phyloP scores from a whole-genome alignment of 805 yeast genomes.

The Starmera quercuum region DNA sequence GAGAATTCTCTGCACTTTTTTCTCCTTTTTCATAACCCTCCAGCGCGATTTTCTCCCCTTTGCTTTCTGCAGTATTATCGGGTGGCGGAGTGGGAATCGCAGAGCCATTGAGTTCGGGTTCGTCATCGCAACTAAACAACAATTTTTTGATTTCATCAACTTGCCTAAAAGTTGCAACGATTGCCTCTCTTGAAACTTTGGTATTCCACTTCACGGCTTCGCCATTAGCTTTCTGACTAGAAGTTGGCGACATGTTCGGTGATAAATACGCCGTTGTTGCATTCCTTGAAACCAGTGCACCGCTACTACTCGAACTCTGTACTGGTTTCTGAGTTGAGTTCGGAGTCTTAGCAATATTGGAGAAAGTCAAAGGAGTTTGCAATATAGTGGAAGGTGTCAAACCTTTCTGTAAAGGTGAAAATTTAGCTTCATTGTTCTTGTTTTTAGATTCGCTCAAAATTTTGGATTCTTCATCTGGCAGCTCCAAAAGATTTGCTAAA shows the following conservation, averaged over 20 bases:
- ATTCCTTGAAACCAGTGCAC: slow-evolving; percentile 2
- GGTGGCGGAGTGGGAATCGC: slow-evolving; percentile 14
- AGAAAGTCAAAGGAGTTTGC: slow-evolving; percentile 21
- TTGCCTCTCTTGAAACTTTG: slow-evolving; percentile 16
- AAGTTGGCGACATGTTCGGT: slow-evolving; percentile 17
- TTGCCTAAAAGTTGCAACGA: slow-evolving; percentile 11
- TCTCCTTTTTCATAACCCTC: not conserved
- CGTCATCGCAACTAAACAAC: slow-evolving; percentile 7
- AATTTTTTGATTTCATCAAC: slow-evolving; percentile 14
- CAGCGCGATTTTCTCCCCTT: not conserved
- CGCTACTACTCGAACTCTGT: slow-evolving; percentile 1
- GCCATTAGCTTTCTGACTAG: slow-evolving; percentile 4
- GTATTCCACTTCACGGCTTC: slow-evolving; percentile 14
- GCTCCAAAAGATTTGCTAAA: slow-evolving; percentile 17
- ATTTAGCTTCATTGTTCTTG: slow-evolving; percentile 8
- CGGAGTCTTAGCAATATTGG: slow-evolving; percentile 19
- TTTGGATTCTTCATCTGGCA: slow-evolving; percentile 18
- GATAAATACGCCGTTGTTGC: slow-evolving; percentile 10
- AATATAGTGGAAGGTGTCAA: slow-evolving; percentile 21
- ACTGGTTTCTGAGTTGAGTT: slow-evolving; percentile 11
- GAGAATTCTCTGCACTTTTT: too few relatives aligned
- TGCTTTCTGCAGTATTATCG: slow-evolving; percentile 6
- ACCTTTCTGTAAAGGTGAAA: slow-evolving; percentile 15
- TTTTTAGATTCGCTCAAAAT: slow-evolving; percentile 11
- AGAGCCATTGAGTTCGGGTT: not conserved